A percentile compares a stretch with the other conserved stretches of the same genome.
Conservation (phyloP, 306 rosid species). For the Trifolium fragiferum region DNA sequence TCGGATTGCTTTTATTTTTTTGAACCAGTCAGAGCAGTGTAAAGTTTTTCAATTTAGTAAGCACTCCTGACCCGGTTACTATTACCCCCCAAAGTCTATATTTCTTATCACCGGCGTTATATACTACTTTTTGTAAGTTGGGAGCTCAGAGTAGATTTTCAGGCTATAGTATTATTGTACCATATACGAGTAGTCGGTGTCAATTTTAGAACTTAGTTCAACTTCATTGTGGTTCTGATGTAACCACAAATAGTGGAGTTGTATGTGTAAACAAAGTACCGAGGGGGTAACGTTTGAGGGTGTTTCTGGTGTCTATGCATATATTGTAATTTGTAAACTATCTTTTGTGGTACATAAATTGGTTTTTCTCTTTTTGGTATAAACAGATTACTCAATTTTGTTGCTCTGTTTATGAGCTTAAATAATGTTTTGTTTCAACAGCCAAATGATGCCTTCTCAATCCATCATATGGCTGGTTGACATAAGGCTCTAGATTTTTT, state of each 20-base stretch:
- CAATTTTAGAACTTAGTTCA: slow-evolving; percentile 45
- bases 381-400: slow-evolving; percentile 21
- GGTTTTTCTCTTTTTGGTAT: slow-evolving; percentile 26
- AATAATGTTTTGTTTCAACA: background rate
- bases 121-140: slow-evolving; percentile 25
- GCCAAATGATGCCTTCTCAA: slow-evolving; percentile 23
- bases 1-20: slow-evolving; percentile 39
- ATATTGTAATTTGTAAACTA: slow-evolving; percentile 22
- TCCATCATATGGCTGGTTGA: background rate
- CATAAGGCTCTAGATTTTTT: background rate
- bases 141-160: slow-evolving; percentile 40
- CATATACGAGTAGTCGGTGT: slow-evolving; percentile 39
- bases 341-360: slow-evolving; percentile 3
- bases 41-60: slow-evolving; percentile 47
- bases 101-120: slow-evolving; percentile 16
- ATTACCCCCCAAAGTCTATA: slow-evolving; percentile 31
- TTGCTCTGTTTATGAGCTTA: background rate
- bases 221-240: slow-evolving; percentile 25
- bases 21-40: slow-evolving; percentile 47
- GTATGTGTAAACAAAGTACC: slow-evolving; percentile 17
- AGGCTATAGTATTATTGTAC: slow-evolving; percentile 43
- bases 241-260: slow-evolving; percentile 28
- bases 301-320: slow-evolving; percentile 8
- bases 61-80: slow-evolving; percentile 58
- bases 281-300: slow-evolving; percentile 22